A percentile compares a stretch with the other conserved stretches of the same genome.
phyloP scores from a whole-genome alignment of 2,329 filamentous ascomycete genomes.

The Fonsecaea pedrosoi region DNA sequence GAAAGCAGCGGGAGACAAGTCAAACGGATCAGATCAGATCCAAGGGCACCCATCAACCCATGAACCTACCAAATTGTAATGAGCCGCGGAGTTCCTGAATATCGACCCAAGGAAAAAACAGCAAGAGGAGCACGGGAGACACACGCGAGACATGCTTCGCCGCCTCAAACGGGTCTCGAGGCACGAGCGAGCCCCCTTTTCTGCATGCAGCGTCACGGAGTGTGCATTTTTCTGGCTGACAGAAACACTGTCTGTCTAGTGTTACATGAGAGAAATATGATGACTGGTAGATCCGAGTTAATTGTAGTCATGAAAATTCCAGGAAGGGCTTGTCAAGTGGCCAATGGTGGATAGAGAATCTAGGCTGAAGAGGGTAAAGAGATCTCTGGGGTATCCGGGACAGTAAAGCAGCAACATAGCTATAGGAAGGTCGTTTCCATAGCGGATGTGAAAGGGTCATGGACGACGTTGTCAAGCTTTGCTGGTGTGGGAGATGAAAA shows the following conservation, averaged over 20 bases:
- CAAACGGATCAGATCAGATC: neutral
- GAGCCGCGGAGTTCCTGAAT: neutral
- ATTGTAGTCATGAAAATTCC: conserved; percentile 30
- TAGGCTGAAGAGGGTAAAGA: neutral
- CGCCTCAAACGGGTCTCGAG: neutral
- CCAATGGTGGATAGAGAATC: conserved; percentile 2
- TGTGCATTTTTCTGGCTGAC: neutral
- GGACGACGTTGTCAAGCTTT: neutral
- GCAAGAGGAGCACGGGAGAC: neutral
- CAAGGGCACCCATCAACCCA: neutral
- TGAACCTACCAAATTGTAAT: conserved; percentile 1
- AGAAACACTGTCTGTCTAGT: neutral
- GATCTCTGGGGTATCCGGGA: conserved; percentile 6
- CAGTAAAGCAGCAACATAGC: neutral
- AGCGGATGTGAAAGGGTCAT: neutral
- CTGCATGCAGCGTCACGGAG: neutral
- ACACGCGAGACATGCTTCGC: neutral
- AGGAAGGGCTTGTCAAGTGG: conserved; percentile 3
- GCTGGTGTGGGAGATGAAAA: neutral
- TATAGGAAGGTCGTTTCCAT: neutral
- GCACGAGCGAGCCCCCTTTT: neutral
- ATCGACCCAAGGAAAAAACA: neutral
- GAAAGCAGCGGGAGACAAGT: conserved; percentile 9
- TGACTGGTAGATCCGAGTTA: conserved; percentile 25
- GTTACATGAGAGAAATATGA: conserved; percentile 35